Conservation (phyloP, 352 stramenopile species). For the Phytophthora palmivora region DNA sequence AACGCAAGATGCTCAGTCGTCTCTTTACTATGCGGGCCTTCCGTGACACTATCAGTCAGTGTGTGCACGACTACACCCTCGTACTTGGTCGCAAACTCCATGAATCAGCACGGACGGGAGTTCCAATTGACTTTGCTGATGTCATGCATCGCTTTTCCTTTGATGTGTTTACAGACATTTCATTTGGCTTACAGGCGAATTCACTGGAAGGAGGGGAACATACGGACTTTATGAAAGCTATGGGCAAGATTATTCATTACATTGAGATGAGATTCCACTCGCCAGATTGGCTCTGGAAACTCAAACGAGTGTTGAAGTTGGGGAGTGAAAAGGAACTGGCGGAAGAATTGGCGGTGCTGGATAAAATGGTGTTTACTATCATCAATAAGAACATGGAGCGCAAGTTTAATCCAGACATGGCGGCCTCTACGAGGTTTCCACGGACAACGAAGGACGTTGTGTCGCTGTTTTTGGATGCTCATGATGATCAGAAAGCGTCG, state of each 20-base stretch:
- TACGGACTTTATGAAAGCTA: constrained; percentile 56
- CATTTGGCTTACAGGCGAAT: constrained; percentile 58
- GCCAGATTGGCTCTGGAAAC: constrained; percentile 61
- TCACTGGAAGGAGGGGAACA: constrained; percentile 45
- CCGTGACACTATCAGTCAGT: constrained; percentile 43
- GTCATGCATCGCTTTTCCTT: constrained; percentile 62
- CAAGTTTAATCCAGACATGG: constrained; percentile 31
- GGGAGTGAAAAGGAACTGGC: constrained; percentile 47
- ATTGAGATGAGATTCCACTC: constrained; percentile 53
- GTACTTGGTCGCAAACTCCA: constrained; percentile 35
- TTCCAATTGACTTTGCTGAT: constrained; percentile 37
- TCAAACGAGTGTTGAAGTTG: constrained; percentile 55
- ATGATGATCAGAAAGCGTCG: constrained; percentile 30
- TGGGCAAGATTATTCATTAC: constrained; percentile 44
- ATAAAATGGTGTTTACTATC: constrained; percentile 51
- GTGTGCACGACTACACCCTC: constrained; percentile 48
- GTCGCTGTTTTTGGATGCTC: constrained; percentile 51
- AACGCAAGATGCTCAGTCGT: constrained; percentile 81
- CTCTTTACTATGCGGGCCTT: constrained; percentile 73
- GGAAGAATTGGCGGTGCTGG: constrained; percentile 38
- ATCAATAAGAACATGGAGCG: constrained; percentile 56
- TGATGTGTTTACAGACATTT: constrained; percentile 64
- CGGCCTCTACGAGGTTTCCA: constrained; percentile 13
- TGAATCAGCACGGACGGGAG: constrained; percentile 16
- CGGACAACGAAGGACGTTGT: constrained; percentile 45